phyloP scores from a whole-genome alignment of 768 basidiomycete genomes.

The Exidia glandulosa region DNA sequence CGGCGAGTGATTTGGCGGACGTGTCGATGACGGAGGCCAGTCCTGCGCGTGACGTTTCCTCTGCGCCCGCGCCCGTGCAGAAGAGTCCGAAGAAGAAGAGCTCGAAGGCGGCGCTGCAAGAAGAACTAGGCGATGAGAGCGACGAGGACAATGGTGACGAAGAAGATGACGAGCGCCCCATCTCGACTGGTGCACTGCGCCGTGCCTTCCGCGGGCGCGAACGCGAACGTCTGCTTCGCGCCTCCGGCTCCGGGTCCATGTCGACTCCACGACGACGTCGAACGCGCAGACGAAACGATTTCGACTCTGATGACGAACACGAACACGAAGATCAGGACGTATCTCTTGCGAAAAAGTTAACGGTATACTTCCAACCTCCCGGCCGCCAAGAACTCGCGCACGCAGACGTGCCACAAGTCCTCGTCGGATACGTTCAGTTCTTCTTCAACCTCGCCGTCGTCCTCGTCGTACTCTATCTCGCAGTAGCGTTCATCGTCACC shows the following conservation, averaged over 20 bases:
- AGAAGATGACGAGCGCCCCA: constrained; percentile 28
- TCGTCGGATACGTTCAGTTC: constrained; percentile 67
- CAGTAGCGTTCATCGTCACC: constrained; percentile 78
- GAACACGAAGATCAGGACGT: constrained; percentile 59
- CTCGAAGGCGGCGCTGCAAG: background rate
- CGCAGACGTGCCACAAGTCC: background rate
- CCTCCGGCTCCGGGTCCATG: background rate
- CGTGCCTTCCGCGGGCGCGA: constrained; percentile 35
- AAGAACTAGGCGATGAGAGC: constrained; percentile 68
- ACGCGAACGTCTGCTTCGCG: background rate
- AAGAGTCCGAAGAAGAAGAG: constrained; percentile 1
- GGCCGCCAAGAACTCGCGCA: background rate
- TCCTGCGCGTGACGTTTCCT: constrained; percentile 29
- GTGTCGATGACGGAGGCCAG: constrained; percentile 69
- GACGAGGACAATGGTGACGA: constrained; percentile 74
- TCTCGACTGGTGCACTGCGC: constrained; percentile 55
- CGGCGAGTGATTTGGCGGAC: constrained; percentile 44
- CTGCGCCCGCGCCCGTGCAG: constrained; percentile 27
- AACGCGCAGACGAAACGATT: background rate
- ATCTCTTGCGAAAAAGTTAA: background rate
- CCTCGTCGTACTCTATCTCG: constrained; percentile 71
- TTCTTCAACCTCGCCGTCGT: constrained; percentile 85
- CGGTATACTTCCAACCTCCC: background rate
- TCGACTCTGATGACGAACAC: constrained; percentile 53
- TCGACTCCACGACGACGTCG: background rate